phyloP scores from a whole-genome alignment of 1,284 basidiomycete species.

The Ganoderma meredithae region DNA sequence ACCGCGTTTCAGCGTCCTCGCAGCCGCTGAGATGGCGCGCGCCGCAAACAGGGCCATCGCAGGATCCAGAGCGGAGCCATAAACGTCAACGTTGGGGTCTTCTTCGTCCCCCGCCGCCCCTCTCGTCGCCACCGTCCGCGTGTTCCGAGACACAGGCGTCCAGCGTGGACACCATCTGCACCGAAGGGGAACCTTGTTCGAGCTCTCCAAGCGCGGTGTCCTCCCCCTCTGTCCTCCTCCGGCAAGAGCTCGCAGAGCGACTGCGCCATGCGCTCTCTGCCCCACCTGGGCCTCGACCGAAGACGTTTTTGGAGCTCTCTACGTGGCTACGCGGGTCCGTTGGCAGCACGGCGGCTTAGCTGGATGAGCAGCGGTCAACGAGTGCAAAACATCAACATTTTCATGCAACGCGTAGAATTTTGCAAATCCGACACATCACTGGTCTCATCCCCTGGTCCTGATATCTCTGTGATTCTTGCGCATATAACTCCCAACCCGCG shows the following conservation, averaged over 20 bases:
- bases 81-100: too few species aligned
- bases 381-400: not conserved
- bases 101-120: too few species aligned
- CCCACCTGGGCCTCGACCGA: not conserved
- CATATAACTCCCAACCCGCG: too few species aligned
- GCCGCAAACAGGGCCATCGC: too few species aligned
- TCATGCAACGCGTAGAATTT: not conserved
- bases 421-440: too few species aligned
- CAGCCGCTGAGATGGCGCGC: too few species aligned
- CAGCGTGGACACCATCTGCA: not conserved
- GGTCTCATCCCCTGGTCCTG: too few species aligned
- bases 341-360: not conserved
- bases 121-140: too few species aligned
- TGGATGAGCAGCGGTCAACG: not conserved
- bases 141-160: too few species aligned
- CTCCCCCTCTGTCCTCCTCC: not conserved
- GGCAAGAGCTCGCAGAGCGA: not conserved
- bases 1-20: too few species aligned
- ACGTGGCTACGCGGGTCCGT: not conserved
- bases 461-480: too few species aligned
- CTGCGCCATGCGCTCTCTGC: not conserved
- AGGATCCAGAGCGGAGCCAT: too few species aligned
- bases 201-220: not conserved
- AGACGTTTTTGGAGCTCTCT: not conserved
- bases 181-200: not conserved